Percentiles rank a stretch among this genome's conserved stretches.
These are phyloP conservation scores for Zoysia japonica DNA, from an alignment of 176 grass and related monocot genomes.

Conservation along the genomic window DNA sequence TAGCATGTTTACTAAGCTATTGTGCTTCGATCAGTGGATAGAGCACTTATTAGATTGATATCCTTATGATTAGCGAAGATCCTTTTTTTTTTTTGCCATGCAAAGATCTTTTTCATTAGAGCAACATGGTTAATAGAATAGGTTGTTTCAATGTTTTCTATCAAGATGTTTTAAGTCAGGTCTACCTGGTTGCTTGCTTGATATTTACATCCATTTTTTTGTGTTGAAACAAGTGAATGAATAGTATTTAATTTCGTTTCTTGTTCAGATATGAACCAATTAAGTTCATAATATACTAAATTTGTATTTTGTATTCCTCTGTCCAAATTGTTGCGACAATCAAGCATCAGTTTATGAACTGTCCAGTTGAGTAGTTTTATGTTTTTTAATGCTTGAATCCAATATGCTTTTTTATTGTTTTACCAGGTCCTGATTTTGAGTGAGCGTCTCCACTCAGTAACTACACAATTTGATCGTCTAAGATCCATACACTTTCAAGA, in stretches of 20 bases:
- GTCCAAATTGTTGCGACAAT: neutral
- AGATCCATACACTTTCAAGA: constrained; percentile 89
- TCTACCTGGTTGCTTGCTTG: neutral
- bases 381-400: constrained; percentile 19
- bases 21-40: neutral
- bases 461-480: constrained; percentile 78
- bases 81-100: too few species aligned
- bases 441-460: constrained; percentile 79
- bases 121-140: neutral
- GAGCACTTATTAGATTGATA: neutral
- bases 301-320: neutral
- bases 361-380: constrained; percentile 3
- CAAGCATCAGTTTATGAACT: constrained; percentile 18
- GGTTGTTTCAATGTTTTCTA: neutral
- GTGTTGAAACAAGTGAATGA: constrained; percentile 11
- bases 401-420: constrained; percentile 26
- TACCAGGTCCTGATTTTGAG: constrained; percentile 91
- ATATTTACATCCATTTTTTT: neutral
- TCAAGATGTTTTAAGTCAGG: neutral
- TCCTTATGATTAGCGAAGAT: neutral
- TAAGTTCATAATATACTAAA: neutral
- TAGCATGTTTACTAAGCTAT: neutral
- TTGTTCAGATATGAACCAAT: neutral
- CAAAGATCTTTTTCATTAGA: neutral
- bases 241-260: neutral